Base-by-base conservation (phyloP, 805 yeast species). In the Nakazawaea sp. region DNA sequence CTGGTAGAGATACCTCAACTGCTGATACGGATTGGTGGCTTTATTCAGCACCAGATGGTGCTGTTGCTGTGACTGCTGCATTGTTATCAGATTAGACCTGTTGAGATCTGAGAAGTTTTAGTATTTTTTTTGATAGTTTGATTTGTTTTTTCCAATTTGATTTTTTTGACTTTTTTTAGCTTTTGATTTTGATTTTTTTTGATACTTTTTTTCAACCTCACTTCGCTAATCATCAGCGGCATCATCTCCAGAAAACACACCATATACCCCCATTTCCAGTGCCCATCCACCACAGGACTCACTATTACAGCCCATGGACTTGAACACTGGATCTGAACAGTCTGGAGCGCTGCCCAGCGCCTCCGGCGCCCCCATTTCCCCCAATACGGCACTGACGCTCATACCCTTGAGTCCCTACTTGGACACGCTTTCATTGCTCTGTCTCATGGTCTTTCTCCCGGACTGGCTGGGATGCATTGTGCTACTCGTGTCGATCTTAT, bases 361-460 rank as follows among this genome's bases (percentile, higher is more conserved):
- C n/a, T n/a, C n/a, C n/a, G n/a, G n/a, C n/a, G n/a, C n/a, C n/a
- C n/a, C 23, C 5, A 50, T n/a, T n/a, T n/a, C n/a, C n/a, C n/a
- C n/a, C n/a, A n/a, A n/a, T n/a, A n/a, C n/a, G n/a, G n/a, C 55
- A 3, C 32, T 44, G 16, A 38, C 43, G 15, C 43, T 59, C 27
- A 46, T 59, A 24, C 49, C 52, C 13, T 52, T 56, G 26, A 50
- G 55, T 15, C 45, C 62, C 2, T 46, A 57, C 30, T 20, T 46
- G n/a, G 64, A 59, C 38, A 52, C 64, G 2, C 35, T 59, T 30
- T 57, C 62, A 5, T 38, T 59, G 11, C 46, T 59, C 27, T 46
- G 51, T 21, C 38, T 59, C n/a, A 48, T 59, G 28, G 29, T 47
- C 24, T 51, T 52, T 36, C 38, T 52, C 15, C 65, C 65, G 6